A percentile compares a stretch with the other conserved stretches of the same genome.
Conservation (phyloP, 192 early-diverging fungal species). For the Dispira parvispora region DNA sequence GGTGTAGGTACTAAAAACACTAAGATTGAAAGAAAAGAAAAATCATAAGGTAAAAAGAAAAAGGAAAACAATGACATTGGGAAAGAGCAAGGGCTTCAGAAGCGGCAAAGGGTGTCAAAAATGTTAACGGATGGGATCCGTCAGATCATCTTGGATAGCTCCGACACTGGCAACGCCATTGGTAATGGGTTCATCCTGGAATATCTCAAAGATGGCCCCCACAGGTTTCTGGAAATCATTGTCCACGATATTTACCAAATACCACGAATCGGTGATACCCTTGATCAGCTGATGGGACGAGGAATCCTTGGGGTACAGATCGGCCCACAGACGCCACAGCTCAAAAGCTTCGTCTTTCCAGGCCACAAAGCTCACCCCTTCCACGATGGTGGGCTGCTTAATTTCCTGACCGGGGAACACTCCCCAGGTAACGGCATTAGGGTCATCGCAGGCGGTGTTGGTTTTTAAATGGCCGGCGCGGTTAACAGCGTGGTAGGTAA, state of each 20-base stretch:
- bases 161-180: background rate
- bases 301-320: slow-evolving; percentile 44
- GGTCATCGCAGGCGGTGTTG: slow-evolving; percentile 68
- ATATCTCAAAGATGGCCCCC: slow-evolving; percentile 10
- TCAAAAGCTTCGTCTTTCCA: slow-evolving; percentile 98
- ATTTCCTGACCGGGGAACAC: slow-evolving; percentile 96
- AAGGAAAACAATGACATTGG: too few species aligned
- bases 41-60: too few species aligned
- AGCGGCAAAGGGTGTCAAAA: too few species aligned
- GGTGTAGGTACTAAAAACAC: too few species aligned
- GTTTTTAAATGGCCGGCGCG: slow-evolving; percentile 76
- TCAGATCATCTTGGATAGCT: too few species aligned
- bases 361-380: slow-evolving; percentile 68
- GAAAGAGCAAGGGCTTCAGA: too few species aligned
- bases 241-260: slow-evolving; percentile 85
- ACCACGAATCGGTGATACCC: slow-evolving; percentile 55
- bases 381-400: slow-evolving; percentile 91
- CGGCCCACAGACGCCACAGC: slow-evolving; percentile 79
- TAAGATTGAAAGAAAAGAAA: too few species aligned
- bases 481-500: slow-evolving; percentile 87
- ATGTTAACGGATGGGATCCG: too few species aligned
- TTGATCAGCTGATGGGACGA: slow-evolving; percentile 39
- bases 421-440: slow-evolving; percentile 97
- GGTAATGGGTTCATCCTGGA: background rate
- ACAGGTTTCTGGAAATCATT: slow-evolving; percentile 67